Evolutionary conservation across 163 green algal species (phyloP).

Genomic region (Scenedesmus sp.): DNA sequence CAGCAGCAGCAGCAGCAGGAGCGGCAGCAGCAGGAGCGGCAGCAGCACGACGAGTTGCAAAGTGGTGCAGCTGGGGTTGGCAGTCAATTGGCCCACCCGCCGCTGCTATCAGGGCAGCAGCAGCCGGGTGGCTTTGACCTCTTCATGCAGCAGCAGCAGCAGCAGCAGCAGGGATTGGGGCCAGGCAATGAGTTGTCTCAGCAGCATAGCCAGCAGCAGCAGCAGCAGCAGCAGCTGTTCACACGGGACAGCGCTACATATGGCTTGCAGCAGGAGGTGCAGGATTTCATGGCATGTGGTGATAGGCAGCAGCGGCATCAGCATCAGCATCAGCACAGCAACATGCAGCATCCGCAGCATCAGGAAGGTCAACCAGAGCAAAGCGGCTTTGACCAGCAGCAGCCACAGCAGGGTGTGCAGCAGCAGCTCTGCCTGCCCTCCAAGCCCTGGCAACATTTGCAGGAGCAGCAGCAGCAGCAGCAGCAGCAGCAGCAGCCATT

Average conservation of each 20-base stretch:
- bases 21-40: too few species aligned
- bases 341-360: not conserved
- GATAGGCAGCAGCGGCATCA: not conserved
- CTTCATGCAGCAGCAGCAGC: not conserved
- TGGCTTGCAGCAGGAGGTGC: not conserved
- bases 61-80: not conserved
- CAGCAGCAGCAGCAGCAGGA: too few species aligned
- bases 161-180: not conserved
- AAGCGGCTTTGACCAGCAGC: too few species aligned
- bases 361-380: not conserved
- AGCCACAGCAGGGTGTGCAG: not conserved
- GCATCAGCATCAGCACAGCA: not conserved
- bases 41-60: too few species aligned
- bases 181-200: not conserved
- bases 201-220: constrained; percentile 10
- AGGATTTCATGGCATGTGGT: not conserved
- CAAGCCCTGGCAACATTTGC: not conserved
- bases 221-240: not conserved
- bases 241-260: not conserved
- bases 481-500: not conserved
- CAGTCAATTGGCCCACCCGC: not conserved
- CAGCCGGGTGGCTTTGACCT: not conserved
- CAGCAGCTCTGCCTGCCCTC: not conserved
- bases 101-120: not conserved
- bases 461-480: constrained; percentile 10